Base-by-base conservation (phyloP, 345 rosid genomes). In the Sonneratia caseolaris region DNA sequence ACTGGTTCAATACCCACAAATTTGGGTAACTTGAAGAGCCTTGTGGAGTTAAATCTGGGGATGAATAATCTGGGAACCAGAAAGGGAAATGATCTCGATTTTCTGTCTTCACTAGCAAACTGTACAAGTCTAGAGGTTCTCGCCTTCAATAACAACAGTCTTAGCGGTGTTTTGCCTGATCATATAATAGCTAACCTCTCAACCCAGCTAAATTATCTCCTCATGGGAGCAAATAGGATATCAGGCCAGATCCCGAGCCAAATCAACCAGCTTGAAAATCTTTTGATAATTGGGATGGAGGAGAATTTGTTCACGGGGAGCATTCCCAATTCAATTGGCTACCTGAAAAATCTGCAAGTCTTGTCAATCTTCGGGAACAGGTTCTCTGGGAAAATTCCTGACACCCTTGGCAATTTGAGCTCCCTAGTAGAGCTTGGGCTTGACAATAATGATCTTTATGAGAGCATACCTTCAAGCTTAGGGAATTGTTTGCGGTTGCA, bases 341-440 rank as follows among this genome's bases (percentile, higher is more conserved):
- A 70, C 55, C 59, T 79, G 51, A 43, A 64, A 24, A 71, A 74
- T 12, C 72, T 76, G 22, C 80, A 76, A 55, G 72, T 49, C 22
- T 49, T 80, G 49, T 76, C 83, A 11, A 71, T 77, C 24, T 77
- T 71, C 42, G 80, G 71, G 64, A 81, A 81, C 70, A 66, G 22
- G 53, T 70, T 81, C 42, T 85, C 84, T 0, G 85, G 89, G 48
- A 82, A 83, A 57, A 70, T 85, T 69, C 85, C 82, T n/a, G 62
- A 67, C 22, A 78, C 84, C 12, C 71, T 86, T 53, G 86, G 81
- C 66, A 86, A 79, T 71, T 71, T 82, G 59, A 72, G 82, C 73
- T 78, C 42, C 27, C 36, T 83, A 72, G 76, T 78, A 3, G 77
- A 72, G 59, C 75, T 80, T 21, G 37, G 49, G 7, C 70, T 80